These are phyloP conservation scores for Corymbia calophylla DNA, from an alignment of 441 rosid genomes.

Conservation along the genomic window DNA sequence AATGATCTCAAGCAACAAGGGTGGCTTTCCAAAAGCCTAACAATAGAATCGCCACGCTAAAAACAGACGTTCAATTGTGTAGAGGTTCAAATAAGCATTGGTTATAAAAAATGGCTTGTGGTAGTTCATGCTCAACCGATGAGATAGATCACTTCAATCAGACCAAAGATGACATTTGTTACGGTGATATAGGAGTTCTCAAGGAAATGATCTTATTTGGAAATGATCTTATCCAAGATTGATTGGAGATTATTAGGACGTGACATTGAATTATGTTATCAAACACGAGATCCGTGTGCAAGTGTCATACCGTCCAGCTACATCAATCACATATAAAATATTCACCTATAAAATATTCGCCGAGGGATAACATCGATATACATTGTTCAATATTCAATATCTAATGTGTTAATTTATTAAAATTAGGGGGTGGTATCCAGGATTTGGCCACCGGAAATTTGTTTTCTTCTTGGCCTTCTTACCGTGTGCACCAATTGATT, in stretches of 20 bases:
- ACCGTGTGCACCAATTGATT: background rate
- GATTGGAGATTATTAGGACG: background rate
- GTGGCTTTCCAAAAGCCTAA: background rate
- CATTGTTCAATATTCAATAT: background rate
- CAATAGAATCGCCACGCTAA: background rate
- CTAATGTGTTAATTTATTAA: background rate
- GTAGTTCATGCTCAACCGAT: accelerated
- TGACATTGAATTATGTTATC: background rate
- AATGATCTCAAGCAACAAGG: background rate
- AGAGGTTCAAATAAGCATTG: background rate
- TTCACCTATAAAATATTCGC: background rate
- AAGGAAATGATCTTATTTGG: background rate
- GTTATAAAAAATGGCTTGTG: accelerated
- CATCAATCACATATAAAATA: background rate
- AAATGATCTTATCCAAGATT: background rate
- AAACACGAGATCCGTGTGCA: background rate
- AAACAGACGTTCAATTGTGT: background rate
- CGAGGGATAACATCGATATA: background rate
- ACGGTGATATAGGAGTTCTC: accelerated
- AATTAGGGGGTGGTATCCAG: background rate
- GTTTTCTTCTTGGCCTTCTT: background rate
- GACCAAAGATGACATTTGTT: background rate
- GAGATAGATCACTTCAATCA: background rate
- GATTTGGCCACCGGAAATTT: background rate
- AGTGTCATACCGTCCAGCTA: background rate